Evolutionary conservation across 2,329 filamentous ascomycete species (phyloP).

Genomic region (Cercospora berteroae): DNA sequence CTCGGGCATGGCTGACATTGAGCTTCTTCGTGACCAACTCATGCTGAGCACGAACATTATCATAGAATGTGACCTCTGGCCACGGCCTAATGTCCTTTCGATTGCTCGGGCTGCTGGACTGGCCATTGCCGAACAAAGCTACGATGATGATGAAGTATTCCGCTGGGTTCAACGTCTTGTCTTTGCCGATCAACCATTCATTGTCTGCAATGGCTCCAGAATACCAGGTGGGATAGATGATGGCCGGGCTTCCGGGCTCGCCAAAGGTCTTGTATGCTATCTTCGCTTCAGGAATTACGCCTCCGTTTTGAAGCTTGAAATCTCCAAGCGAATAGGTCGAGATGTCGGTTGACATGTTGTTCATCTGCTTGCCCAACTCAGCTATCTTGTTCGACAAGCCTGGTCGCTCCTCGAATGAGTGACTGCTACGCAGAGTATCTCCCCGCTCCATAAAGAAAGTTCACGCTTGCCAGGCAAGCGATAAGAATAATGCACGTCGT

Average conservation of each 20-base stretch:
- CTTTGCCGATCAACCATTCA: constrained; percentile 68
- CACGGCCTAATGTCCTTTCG: constrained; percentile 52
- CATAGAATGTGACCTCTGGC: constrained; percentile 63
- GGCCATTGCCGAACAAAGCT: constrained; percentile 67
- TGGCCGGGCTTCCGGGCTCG: constrained; percentile 58
- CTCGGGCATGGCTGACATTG: constrained; percentile 58
- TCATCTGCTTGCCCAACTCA: constrained; percentile 3
- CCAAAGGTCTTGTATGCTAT: constrained; percentile 79
- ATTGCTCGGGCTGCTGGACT: constrained; percentile 68
- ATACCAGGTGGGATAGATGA: constrained; percentile 78
- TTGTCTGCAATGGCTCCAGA: constrained; percentile 68
- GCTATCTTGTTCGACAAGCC: background rate
- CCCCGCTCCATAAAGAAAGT: background rate
- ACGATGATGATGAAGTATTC: constrained; percentile 68
- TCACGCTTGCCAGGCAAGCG: background rate
- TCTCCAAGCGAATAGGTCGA: constrained; percentile 49
- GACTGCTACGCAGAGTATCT: constrained; percentile 6
- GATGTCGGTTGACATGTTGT: constrained; percentile 32
- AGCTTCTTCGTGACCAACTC: constrained; percentile 64
- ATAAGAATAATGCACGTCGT: background rate
- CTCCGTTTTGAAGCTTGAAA: constrained; percentile 60
- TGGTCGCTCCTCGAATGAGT: constrained; percentile 3
- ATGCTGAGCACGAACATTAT: constrained; percentile 68
- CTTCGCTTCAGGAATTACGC: constrained; percentile 60
- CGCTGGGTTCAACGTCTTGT: constrained; percentile 63